These are phyloP conservation scores for Trichoderma sp. DNA, from an alignment of 2,329 filamentous ascomycete genomes.

Conservation along the genomic window DNA sequence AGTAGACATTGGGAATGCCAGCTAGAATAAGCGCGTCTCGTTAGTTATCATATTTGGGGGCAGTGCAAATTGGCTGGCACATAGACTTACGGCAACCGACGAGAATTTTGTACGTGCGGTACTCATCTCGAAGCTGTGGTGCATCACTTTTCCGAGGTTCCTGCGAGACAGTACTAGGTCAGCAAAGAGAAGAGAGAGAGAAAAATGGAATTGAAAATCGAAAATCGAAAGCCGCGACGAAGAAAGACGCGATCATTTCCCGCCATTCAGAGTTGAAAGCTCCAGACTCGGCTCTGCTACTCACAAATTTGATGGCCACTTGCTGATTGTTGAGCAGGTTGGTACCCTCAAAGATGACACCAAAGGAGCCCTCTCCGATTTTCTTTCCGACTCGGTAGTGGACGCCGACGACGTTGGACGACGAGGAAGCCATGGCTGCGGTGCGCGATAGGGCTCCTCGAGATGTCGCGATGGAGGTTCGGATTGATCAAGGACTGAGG, in stretches of 20 bases:
- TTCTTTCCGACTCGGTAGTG: constrained; percentile 99
- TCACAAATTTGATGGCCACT: constrained; percentile 98
- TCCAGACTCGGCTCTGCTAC: constrained; percentile 41
- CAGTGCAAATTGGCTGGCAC: background rate
- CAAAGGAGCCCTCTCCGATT: constrained; percentile 97
- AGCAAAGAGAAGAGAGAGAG: background rate
- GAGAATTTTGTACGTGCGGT: constrained; percentile 98
- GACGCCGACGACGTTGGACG: constrained; percentile 96
- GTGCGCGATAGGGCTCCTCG: constrained; percentile 24
- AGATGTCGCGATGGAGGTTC: constrained; percentile 11
- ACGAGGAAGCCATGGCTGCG: constrained; percentile 75
- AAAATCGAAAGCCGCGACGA: background rate
- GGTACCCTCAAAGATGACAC: constrained; percentile 98
- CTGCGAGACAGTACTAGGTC: constrained; percentile 47
- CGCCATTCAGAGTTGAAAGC: background rate
- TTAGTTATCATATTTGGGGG: background rate
- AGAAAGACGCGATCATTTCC: background rate
- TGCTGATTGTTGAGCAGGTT: constrained; percentile 99
- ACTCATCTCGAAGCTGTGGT: constrained; percentile 95
- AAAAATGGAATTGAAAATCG: background rate
- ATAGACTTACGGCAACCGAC: constrained; percentile 90
- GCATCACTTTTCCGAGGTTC: constrained; percentile 99
- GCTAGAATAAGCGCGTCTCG: constrained; percentile 54
- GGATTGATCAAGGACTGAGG: constrained; percentile 22
- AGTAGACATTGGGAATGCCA: constrained; percentile 99